Percentiles rank a stretch among this genome's conserved stretches.
phyloP scores from a whole-genome alignment of 1,284 basidiomycete species.

The Hemileia vastatrix region DNA sequence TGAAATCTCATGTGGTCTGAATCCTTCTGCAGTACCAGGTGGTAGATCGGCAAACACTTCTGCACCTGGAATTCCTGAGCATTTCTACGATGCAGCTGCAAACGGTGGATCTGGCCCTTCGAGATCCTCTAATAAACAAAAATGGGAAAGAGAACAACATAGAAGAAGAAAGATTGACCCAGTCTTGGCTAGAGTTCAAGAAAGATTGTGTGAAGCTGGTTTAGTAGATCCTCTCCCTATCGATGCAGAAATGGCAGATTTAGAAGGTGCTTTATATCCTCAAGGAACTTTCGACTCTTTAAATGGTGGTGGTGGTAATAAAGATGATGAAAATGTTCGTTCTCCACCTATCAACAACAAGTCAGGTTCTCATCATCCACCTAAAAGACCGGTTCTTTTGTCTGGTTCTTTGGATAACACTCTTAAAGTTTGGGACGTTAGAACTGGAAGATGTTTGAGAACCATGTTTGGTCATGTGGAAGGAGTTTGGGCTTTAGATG shows the following conservation, averaged over 20 bases:
- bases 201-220: slow-evolving; percentile 34
- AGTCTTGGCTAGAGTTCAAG: slow-evolving; percentile 31
- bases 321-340: no score
- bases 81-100: neutral
- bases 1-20: neutral
- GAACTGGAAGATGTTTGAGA: slow-evolving; percentile 63
- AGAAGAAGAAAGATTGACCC: slow-evolving; percentile 32
- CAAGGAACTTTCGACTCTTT: no score
- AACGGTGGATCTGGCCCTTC: neutral
- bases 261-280: slow-evolving; percentile 27
- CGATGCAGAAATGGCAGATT: slow-evolving; percentile 37
- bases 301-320: no score
- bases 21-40: neutral
- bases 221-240: slow-evolving; percentile 35
- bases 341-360: no score
- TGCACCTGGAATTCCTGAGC: neutral
- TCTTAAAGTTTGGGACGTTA: slow-evolving; percentile 90
- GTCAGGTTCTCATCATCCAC: neutral
- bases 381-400: slow-evolving; percentile 62
- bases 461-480: slow-evolving; percentile 88
- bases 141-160: slow-evolving; percentile 8
- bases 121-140: neutral
- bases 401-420: slow-evolving; percentile 92
- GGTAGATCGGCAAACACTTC: neutral
- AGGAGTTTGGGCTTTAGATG: slow-evolving; percentile 89